A percentile compares a stretch with the other conserved stretches of the same genome.
Evolutionary conservation across 192 early-diverging fungal genomes (phyloP).

Genomic region (Phlyctochytrium arcticum): DNA sequence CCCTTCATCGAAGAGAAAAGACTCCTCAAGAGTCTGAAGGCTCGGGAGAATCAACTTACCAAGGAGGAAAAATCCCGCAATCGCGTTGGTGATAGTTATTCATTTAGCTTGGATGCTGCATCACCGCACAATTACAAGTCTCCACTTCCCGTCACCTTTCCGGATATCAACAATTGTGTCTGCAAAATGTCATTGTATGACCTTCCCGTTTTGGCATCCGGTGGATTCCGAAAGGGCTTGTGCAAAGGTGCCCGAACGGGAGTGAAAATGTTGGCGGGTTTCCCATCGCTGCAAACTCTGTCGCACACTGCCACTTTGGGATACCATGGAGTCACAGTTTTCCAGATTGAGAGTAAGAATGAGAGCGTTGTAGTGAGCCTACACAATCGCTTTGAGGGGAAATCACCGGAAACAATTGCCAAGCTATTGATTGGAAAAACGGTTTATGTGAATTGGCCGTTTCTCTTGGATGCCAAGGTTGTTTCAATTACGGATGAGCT

Average conservation of each 20-base stretch:
- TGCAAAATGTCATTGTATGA: constrained; percentile 53
- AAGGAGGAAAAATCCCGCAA: constrained; percentile 76
- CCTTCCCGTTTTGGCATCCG: constrained; percentile 53
- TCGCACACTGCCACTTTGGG: constrained; percentile 63
- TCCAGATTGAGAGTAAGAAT: constrained; percentile 75
- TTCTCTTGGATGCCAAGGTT: constrained; percentile 75
- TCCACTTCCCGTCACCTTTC: constrained; percentile 33
- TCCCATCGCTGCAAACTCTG: constrained; percentile 84
- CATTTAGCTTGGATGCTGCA: constrained; percentile 57
- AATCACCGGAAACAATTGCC: constrained; percentile 54
- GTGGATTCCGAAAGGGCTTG: constrained; percentile 56
- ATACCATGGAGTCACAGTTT: constrained; percentile 81
- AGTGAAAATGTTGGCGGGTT: constrained; percentile 67
- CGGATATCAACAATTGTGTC: constrained; percentile 53
- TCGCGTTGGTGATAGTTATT: constrained; percentile 54
- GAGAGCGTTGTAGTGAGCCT: constrained; percentile 69
- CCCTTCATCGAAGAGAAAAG: constrained; percentile 92
- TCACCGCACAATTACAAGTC: constrained; percentile 22
- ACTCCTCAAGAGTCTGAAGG: constrained; percentile 67
- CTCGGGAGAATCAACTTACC: constrained; percentile 59
- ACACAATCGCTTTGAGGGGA: constrained; percentile 47
- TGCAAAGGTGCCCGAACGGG: constrained; percentile 62
- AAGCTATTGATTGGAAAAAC: constrained; percentile 50
- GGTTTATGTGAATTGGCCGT: constrained; percentile 82
- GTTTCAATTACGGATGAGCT: constrained; percentile 68